A percentile compares a stretch with the other conserved stretches of the same genome.
Evolutionary conservation across 495 filamentous ascomycete genomes (phyloP).

Genomic region (Pseudotulostoma volvatum): DNA sequence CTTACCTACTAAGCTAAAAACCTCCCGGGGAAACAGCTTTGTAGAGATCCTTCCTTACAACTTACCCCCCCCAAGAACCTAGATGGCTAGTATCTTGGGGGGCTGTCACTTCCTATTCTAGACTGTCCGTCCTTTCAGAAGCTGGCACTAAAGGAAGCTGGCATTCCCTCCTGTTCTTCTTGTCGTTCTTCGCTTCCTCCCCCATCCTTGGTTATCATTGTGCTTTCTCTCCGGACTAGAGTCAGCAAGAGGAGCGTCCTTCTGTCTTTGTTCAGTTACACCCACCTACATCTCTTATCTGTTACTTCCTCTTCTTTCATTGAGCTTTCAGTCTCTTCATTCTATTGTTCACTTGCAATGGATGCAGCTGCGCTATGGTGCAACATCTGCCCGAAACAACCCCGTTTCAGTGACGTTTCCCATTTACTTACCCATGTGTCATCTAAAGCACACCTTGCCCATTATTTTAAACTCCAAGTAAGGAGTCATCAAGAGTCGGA

Average conservation of each 20-base stretch:
- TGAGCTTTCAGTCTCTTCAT: constrained; percentile 2
- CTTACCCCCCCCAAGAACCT: too few species aligned
- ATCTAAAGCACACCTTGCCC: constrained; percentile 68
- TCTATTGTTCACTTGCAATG: constrained; percentile 19
- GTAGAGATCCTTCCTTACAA: too few species aligned
- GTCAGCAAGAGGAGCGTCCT: constrained; percentile 2
- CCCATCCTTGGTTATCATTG: constrained; percentile 7
- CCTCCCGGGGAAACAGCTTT: too few species aligned
- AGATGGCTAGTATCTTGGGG: too few species aligned
- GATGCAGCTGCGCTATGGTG: constrained; percentile 50
- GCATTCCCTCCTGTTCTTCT: constrained; percentile 1
- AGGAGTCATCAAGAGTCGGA: constrained; percentile 38
- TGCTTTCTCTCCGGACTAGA: constrained; percentile 2
- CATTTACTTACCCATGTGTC: constrained; percentile 77
- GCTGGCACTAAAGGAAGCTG: not conserved
- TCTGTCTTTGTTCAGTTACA: constrained; percentile 5
- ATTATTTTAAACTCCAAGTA: constrained; percentile 57
- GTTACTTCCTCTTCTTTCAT: constrained; percentile 14
- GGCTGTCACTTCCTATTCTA: too few species aligned
- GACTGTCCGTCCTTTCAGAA: not conserved
- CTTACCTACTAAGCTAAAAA: too few species aligned
- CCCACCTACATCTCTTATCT: constrained; percentile 11
- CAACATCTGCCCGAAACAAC: constrained; percentile 61
- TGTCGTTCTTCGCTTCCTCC: constrained; percentile 2
- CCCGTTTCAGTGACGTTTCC: constrained; percentile 70